Evolutionary conservation across 2,329 filamentous ascomycete genomes (phyloP).

Genomic region (Colletotrichum gloeosporioides): DNA sequence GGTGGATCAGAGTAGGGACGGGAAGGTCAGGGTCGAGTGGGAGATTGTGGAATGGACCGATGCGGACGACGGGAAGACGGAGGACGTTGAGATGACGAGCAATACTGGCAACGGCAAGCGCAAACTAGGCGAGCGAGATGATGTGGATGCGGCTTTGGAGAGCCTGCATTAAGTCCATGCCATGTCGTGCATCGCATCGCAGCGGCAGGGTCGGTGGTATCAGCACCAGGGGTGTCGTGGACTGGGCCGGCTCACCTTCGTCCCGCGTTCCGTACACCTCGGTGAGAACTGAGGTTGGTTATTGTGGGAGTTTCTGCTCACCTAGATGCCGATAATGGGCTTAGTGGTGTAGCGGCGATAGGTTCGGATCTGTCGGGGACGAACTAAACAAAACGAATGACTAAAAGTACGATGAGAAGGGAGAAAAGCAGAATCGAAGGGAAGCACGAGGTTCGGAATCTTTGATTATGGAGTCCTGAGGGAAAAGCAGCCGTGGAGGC

Average conservation of each 20-base stretch:
- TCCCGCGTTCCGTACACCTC: constrained; percentile 16
- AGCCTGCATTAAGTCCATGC: constrained; percentile 10
- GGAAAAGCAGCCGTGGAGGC: neutral
- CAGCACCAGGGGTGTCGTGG: neutral
- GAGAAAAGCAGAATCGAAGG: neutral
- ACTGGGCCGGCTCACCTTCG: constrained; percentile 19
- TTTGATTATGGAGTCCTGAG: neutral
- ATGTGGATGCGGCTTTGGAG: constrained; percentile 20
- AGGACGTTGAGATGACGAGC: constrained; percentile 41
- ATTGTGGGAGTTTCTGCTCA: neutral
- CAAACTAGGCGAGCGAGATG: constrained; percentile 53
- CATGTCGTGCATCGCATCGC: constrained; percentile 15
- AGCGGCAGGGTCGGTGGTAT: constrained; percentile 1
- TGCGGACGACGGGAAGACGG: constrained; percentile 43
- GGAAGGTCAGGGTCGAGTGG: constrained; percentile 76
- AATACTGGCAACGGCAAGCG: constrained; percentile 58
- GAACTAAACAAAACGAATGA: neutral
- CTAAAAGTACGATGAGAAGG: neutral
- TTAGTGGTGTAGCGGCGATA: neutral
- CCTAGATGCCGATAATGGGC: neutral
- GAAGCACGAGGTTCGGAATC: neutral
- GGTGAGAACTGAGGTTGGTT: neutral
- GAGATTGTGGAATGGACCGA: constrained; percentile 78
- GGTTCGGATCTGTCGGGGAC: neutral
- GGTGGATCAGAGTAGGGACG: constrained; percentile 61